Evolutionary conservation across 495 filamentous ascomycete species (phyloP).

Genomic region (Pyronema domesticum): DNA sequence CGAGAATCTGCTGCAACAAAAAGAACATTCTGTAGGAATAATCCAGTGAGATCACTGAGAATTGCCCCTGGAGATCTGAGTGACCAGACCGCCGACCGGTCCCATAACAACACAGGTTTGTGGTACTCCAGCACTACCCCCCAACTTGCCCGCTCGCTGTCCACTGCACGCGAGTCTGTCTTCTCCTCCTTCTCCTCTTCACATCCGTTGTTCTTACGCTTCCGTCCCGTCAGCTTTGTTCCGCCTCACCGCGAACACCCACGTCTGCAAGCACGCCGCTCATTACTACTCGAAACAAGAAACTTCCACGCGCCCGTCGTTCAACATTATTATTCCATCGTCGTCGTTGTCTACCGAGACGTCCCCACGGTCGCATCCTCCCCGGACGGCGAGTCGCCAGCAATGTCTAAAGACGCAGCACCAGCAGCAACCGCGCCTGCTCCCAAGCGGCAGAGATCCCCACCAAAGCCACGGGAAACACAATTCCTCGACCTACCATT

Average conservation of each 20-base stretch:
- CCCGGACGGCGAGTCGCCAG: neutral
- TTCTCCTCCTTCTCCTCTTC: conserved; percentile 16
- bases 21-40: neutral
- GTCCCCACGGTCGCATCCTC: neutral
- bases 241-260: conserved; percentile 1
- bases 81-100: neutral
- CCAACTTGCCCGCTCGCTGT: neutral
- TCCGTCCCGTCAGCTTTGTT: conserved; percentile 11
- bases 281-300: conserved; percentile 2
- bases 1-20: too few species aligned
- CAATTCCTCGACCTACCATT: conserved; percentile 14
- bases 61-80: neutral
- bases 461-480: conserved; percentile 2
- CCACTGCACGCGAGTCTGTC: neutral
- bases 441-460: conserved; percentile 16
- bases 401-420: conserved; percentile 20
- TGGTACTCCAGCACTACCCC: neutral
- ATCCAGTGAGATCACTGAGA: neutral
- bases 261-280: neutral
- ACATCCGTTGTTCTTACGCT: conserved; percentile 20
- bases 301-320: too few species aligned
- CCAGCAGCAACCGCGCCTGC: conserved; percentile 7
- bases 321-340: neutral
- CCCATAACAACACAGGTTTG: neutral
- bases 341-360: neutral